Base-by-base conservation (phyloP, 2,329 filamentous ascomycete genomes). In the Aspergillus luchuensis region DNA sequence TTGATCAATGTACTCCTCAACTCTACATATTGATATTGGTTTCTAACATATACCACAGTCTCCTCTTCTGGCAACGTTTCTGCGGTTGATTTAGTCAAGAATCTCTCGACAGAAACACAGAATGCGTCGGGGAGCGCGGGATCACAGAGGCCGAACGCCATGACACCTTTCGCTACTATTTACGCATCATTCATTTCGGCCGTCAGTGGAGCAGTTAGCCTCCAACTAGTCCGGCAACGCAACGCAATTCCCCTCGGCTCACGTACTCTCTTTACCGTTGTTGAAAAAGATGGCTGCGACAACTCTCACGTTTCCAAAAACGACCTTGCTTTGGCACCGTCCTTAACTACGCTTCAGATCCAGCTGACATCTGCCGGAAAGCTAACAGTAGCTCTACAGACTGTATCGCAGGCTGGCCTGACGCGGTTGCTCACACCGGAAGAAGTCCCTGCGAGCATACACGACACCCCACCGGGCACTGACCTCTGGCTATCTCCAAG, bases 401-500 rank as follows among this genome's bases (percentile, higher is more conserved):
- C 74, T 5, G 67, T 74, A 45, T 65, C 70, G 54, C 77, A 79
- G 59, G 58, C 66, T 45, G 77, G 76, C 1, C 69, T 79, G 25
- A 63, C 61, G 41, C 74, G 74, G 55, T 67, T 79, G 23, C 67
- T 60, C 28, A 65, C 61, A 17, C 67, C 69, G 39, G 60, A 62
- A 8, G 60, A 66, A 45, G 58, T 67, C 17, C 60, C 60, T 30
- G 21, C 62, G 17, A 66, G 69, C 39, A 17, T 67, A 23, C 47
- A 54, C 5, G 56, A 67, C 21, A 51, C 64, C 21, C 63, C 67
- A n/a, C 64, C 68, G 19, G 73, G 71, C 11, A 69, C 63, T 4
- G 75, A 78, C 63, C 59, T 79, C 28, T 79, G 77, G 77, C 67
- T 79, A 33, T 74, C 73, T 36, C 77, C 77, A 11, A 77, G 72